These are phyloP conservation scores for Ziziphus jujuba DNA, from an alignment of 306 rosid species.

Conservation along the genomic window DNA sequence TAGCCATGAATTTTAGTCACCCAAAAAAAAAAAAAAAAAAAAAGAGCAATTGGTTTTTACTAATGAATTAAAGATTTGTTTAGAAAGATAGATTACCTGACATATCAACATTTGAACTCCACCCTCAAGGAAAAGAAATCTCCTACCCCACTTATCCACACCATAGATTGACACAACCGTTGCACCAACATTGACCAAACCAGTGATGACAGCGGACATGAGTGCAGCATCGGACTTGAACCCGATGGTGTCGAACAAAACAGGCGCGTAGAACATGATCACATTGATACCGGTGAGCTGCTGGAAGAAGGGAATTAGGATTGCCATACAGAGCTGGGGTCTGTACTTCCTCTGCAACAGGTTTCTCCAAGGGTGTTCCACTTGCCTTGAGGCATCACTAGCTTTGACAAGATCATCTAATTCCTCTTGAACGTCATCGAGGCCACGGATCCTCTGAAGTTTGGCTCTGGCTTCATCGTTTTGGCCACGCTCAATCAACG, in stretches of 20 bases:
- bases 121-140: slow-evolving; percentile 80
- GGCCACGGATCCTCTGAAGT: slow-evolving; percentile 54
- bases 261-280: slow-evolving; percentile 92
- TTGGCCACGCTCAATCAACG: slow-evolving; percentile 81
- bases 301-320: slow-evolving; percentile 76
- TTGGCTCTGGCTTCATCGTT: slow-evolving; percentile 48
- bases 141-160: slow-evolving; percentile 91
- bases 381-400: slow-evolving; percentile 52
- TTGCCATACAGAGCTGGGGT: slow-evolving; percentile 72
- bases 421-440: slow-evolving; percentile 67
- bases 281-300: slow-evolving; percentile 90
- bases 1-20: not conserved
- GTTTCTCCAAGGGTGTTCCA: slow-evolving; percentile 79
- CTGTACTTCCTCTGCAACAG: slow-evolving; percentile 66
- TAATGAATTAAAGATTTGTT: too few relatives aligned
- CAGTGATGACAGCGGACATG: slow-evolving; percentile 96
- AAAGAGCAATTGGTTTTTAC: not conserved
- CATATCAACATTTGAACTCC: slow-evolving; percentile 81
- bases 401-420: slow-evolving; percentile 70
- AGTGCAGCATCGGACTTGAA: slow-evolving; percentile 60
- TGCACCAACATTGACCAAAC: slow-evolving; percentile 63
- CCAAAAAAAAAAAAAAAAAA: not conserved
- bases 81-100: too few relatives aligned
- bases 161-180: slow-evolving; percentile 75
- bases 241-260: slow-evolving; percentile 72